A percentile compares a stretch with the other conserved stretches of the same genome.
phyloP scores from a whole-genome alignment of 768 basidiomycete species.

The Galerina marginata region DNA sequence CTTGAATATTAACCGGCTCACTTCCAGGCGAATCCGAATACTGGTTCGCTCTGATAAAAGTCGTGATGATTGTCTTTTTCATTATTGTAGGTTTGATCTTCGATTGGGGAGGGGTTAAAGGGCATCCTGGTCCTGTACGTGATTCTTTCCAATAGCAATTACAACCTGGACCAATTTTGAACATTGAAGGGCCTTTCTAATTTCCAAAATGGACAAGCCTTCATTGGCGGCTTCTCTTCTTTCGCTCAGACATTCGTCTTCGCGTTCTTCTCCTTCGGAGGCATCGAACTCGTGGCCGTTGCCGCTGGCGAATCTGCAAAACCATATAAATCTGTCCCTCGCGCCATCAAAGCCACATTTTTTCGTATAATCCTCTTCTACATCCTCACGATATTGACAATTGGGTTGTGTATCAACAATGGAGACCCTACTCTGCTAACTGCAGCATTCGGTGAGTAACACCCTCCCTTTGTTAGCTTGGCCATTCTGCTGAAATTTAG shows the following conservation, averaged over 20 bases:
- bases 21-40: constrained; percentile 61
- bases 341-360: constrained; percentile 72
- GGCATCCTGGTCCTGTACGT: constrained; percentile 62
- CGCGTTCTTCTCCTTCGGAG: constrained; percentile 73
- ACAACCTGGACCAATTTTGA: neutral
- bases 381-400: constrained; percentile 65
- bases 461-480: neutral
- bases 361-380: constrained; percentile 71
- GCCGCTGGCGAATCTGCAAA: constrained; percentile 74
- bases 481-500: neutral
- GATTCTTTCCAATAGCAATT: neutral
- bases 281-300: constrained; percentile 72
- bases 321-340: constrained; percentile 66
- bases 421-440: constrained; percentile 56
- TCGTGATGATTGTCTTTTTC: constrained; percentile 64
- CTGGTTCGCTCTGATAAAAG: constrained; percentile 70
- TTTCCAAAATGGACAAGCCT: constrained; percentile 54
- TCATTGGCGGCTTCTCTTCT: constrained; percentile 56
- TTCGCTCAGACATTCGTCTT: constrained; percentile 68
- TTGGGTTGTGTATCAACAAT: constrained; percentile 69
- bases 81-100: constrained; percentile 66
- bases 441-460: constrained; percentile 45
- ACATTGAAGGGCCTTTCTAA: constrained; percentile 51
- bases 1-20: neutral
- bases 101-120: constrained; percentile 64